Evolutionary conservation across 2,329 filamentous ascomycete genomes (phyloP).

Genomic region (Annulohypoxylon truncatum): DNA sequence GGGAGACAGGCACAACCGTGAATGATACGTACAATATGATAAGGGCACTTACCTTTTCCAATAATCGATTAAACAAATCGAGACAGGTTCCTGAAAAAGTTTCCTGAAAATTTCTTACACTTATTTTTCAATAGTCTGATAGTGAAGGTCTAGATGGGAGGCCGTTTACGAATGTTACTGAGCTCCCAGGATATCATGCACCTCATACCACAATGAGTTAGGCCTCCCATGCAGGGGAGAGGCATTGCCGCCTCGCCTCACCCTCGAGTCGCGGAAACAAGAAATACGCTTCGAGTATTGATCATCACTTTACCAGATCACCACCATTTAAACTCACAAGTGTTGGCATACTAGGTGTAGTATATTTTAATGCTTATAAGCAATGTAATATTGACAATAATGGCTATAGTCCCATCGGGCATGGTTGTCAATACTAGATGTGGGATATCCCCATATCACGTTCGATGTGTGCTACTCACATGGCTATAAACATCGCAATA

Average conservation of each 20-base stretch:
- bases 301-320: slow-evolving; percentile 1
- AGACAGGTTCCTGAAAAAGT: background rate
- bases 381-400: background rate
- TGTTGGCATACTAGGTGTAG: background rate
- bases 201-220: slow-evolving; percentile 19
- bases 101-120: background rate
- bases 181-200: background rate
- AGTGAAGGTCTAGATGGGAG: background rate
- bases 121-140: background rate
- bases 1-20: background rate
- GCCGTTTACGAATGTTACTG: background rate
- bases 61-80: background rate
- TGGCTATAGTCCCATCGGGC: background rate
- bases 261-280: background rate
- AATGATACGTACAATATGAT: background rate
- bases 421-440: background rate
- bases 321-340: background rate
- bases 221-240: slow-evolving; percentile 26
- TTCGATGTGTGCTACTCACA: background rate
- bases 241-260: slow-evolving; percentile 4
- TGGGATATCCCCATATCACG: background rate
- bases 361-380: background rate
- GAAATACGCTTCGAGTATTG: background rate
- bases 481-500: slow-evolving; percentile 5
- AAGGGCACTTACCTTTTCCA: background rate